A percentile compares a stretch with the other conserved stretches of the same genome.
These are phyloP conservation scores for Suhomyces taliae DNA, from an alignment of 1,139 yeast genomes.

Conservation along the genomic window DNA sequence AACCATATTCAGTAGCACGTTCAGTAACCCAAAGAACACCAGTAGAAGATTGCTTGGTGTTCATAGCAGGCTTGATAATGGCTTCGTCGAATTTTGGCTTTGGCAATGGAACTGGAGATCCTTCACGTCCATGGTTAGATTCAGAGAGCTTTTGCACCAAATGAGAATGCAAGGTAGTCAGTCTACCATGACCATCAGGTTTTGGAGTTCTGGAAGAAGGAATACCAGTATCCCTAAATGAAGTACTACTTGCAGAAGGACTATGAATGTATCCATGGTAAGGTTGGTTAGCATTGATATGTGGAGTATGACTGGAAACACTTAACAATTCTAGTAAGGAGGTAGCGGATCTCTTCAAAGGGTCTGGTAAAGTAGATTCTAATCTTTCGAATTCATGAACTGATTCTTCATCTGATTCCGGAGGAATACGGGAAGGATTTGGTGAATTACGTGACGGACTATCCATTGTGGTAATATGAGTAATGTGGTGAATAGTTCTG, in stretches of 20 bases:
- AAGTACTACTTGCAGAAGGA: conserved; percentile 3
- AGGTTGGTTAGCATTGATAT: conserved; percentile 5
- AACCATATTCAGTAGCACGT: conserved; percentile 63
- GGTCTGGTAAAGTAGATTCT: conserved; percentile 47
- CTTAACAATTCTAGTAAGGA: conserved; percentile 36
- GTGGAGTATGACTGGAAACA: conserved; percentile 7
- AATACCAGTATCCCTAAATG: conserved; percentile 13
- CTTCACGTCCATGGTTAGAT: conserved; percentile 38
- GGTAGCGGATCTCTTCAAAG: conserved; percentile 42
- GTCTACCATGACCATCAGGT: conserved; percentile 10
- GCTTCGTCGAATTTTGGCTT: conserved; percentile 46
- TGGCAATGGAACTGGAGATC: conserved; percentile 55
- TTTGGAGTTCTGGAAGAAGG: conserved; percentile 26
- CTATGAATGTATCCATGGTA: background rate
- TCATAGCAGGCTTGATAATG: conserved; percentile 60
- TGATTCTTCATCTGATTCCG: conserved; percentile 27
- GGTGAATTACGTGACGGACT: background rate
- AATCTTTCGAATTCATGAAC: conserved; percentile 42
- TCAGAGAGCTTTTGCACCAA: conserved; percentile 33
- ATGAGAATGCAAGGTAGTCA: conserved; percentile 13
- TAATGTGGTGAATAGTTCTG: too few relatives aligned
- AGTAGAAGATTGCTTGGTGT: conserved; percentile 61
- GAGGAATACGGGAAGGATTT: conserved; percentile 9
- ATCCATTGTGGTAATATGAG: conserved; percentile 1
- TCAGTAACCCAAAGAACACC: conserved; percentile 74